A percentile compares a stretch with the other conserved stretches of the same genome.
Evolutionary conservation across 495 filamentous ascomycete species (phyloP).

Genomic region (Aspergillus baeticus): DNA sequence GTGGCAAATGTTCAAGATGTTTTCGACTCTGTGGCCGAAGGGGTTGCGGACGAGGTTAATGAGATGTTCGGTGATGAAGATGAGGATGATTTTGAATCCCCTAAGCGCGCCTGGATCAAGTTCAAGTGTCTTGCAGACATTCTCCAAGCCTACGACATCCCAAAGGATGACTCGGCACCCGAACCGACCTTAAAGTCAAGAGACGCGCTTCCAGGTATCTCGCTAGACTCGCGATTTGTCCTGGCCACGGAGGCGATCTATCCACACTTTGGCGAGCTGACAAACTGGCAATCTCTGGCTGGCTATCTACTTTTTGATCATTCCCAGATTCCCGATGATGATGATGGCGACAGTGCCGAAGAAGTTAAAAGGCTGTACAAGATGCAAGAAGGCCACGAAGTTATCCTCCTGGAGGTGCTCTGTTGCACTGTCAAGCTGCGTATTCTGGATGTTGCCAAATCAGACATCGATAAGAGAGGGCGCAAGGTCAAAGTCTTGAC

Average conservation of each 20-base stretch:
- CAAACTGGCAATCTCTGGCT: constrained; percentile 83
- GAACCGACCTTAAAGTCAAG: constrained; percentile 25
- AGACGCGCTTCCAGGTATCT: constrained; percentile 38
- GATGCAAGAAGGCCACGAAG: constrained; percentile 74
- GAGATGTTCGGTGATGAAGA: constrained; percentile 61
- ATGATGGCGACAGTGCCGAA: constrained; percentile 50
- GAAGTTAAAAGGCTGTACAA: constrained; percentile 65
- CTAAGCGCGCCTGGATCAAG: constrained; percentile 81
- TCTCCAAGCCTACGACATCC: constrained; percentile 71
- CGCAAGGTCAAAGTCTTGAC: constrained; percentile 61
- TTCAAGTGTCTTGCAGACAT: constrained; percentile 87
- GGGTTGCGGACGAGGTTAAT: constrained; percentile 78
- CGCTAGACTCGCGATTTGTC: constrained; percentile 74
- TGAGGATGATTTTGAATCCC: constrained; percentile 70
- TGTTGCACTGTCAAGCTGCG: constrained; percentile 71
- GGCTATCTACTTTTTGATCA: constrained; percentile 93
- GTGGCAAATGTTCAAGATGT: constrained; percentile 78
- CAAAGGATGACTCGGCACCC: constrained; percentile 47
- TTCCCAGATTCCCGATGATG: constrained; percentile 54
- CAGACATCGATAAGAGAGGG: constrained; percentile 55
- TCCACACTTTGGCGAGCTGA: constrained; percentile 73
- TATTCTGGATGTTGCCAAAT: constrained; percentile 58
- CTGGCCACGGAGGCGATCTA: constrained; percentile 83
- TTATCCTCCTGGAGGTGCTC: constrained; percentile 82
- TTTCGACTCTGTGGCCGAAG: constrained; percentile 76